Conservation (phyloP, 192 early-diverging fungal genomes). For the Umbelopsis sp. region DNA sequence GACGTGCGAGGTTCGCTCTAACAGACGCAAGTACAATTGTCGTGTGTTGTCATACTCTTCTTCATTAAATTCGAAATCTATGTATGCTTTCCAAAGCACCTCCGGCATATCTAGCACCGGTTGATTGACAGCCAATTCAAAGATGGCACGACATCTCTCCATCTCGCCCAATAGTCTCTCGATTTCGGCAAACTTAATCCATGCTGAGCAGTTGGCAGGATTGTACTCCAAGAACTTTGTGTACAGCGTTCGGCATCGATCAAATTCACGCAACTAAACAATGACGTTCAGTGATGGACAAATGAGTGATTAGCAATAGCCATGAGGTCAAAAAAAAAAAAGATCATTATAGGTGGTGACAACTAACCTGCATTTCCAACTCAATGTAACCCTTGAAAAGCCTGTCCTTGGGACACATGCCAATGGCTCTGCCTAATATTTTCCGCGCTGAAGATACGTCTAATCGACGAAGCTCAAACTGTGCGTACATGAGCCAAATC, state of each 20-base stretch:
- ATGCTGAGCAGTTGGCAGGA: conserved; percentile 85
- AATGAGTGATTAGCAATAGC: not conserved
- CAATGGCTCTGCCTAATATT: conserved; percentile 82
- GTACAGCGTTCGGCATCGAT: conserved; percentile 88
- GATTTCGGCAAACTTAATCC: conserved; percentile 96
- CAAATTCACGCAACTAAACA: conserved; percentile 83
- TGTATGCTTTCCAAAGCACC: conserved; percentile 97
- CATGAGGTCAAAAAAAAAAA: not conserved
- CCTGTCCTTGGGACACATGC: conserved; percentile 87
- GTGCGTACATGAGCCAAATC: conserved; percentile 93
- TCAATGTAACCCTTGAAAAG: conserved; percentile 98
- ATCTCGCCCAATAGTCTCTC: conserved; percentile 85
- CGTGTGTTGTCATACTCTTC: conserved; percentile 81
- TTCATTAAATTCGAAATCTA: conserved; percentile 91
- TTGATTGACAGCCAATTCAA: conserved; percentile 91
- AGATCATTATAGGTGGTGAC: not conserved
- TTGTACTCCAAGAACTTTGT: conserved; percentile 91
- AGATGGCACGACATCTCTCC: conserved; percentile 84
- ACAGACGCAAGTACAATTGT: conserved; percentile 79
- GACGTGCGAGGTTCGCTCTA: conserved; percentile 89
- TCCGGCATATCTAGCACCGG: conserved; percentile 96
- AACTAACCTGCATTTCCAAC: conserved; percentile 77
- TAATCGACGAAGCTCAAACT: conserved; percentile 83
- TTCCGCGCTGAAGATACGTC: conserved; percentile 79
- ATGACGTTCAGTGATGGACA: not conserved